Evolutionary conservation across 345 rosid genomes (phyloP).

Genomic region (Syzygium jambos): DNA sequence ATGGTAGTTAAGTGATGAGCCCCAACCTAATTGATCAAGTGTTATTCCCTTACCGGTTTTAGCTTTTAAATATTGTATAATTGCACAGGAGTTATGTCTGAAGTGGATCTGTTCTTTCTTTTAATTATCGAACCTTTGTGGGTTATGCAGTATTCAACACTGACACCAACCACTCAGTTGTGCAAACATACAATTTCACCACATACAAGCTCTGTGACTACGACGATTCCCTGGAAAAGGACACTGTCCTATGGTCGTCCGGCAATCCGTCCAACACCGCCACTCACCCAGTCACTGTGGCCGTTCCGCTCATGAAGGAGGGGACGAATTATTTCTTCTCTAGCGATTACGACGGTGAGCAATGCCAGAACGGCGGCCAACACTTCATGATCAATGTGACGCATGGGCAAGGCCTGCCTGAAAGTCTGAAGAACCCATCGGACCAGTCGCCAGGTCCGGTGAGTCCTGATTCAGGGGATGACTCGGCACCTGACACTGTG

Average conservation of each 20-base stretch:
- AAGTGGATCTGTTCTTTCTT: neutral
- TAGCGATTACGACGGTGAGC: conserved; percentile 80
- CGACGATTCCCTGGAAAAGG: conserved; percentile 36
- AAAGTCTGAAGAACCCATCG: conserved; percentile 29
- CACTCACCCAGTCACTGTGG: conserved; percentile 39
- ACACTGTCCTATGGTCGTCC: conserved; percentile 60
- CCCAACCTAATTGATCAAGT: neutral
- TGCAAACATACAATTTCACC: conserved; percentile 72
- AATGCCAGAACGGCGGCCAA: conserved; percentile 66
- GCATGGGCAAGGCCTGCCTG: conserved; percentile 75
- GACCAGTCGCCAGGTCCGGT: conserved; percentile 56
- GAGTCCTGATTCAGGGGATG: conserved; percentile 34
- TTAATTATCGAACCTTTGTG: neutral
- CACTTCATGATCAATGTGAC: conserved; percentile 62
- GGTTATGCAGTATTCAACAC: conserved; percentile 70
- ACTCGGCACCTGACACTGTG: conserved; percentile 62
- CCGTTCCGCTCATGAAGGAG: conserved; percentile 70
- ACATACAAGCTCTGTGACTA: conserved; percentile 66
- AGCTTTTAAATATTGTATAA: neutral
- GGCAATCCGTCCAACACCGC: conserved; percentile 65
- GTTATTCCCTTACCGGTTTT: neutral
- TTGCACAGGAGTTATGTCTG: neutral
- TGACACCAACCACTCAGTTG: conserved; percentile 81
- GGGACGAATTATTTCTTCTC: conserved; percentile 77
- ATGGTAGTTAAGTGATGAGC: neutral